Evolutionary conservation across 257 asterid genomes (phyloP), one percentile per base, ranked within the genome.

Genomic region (Solanum stenotomum): DNA sequence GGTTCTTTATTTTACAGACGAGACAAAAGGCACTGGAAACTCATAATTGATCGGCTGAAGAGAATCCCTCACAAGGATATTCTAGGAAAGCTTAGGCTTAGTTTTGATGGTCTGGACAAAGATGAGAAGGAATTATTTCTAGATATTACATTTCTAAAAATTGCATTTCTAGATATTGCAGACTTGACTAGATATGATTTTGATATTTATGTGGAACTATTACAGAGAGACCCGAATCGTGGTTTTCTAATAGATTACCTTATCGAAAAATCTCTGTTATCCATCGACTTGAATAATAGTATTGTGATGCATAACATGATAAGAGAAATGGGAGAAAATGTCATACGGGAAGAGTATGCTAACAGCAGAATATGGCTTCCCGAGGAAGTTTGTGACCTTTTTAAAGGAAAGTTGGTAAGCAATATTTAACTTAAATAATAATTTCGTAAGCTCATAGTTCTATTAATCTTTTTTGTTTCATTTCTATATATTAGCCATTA

Each of bases 201-300:
- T 34, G 0, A 34, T 42, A 0, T 42, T 42, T 42, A 0, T 44
- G 0, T 3, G 5, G 0, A 44, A 44, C 16, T 1, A 44, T 1
- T 42, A 44, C 15, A 0, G 6, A 34, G 6, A 34, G 12, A 40
- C 1, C 2, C 1, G 35, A 40, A n/a, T 40, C 12, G 61, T 14
- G 63, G 35, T 78, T 1, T 25, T 78, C 63, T 40, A n/a, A 78
- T 78, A 40, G 22, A 15, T 0, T 2, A 0, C 37, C 63, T 78
- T 7, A 27, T 20, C 0, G 68, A 72, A 22, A 86, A 70, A 46
- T 71, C 88, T 12, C 25, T 86, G 9, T 18, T 86, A 42, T 25
- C 61, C 25, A 56, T 56, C 3, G 0, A 2, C 23, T 0, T 0
- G 0, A 3, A 1, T 20, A 20, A 56, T 1, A 7, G 0, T 6